Evolutionary conservation across 306 rosid species (phyloP), one percentile per base, ranked within the genome.

Genomic region (Psophocarpus tetragonolobus): DNA sequence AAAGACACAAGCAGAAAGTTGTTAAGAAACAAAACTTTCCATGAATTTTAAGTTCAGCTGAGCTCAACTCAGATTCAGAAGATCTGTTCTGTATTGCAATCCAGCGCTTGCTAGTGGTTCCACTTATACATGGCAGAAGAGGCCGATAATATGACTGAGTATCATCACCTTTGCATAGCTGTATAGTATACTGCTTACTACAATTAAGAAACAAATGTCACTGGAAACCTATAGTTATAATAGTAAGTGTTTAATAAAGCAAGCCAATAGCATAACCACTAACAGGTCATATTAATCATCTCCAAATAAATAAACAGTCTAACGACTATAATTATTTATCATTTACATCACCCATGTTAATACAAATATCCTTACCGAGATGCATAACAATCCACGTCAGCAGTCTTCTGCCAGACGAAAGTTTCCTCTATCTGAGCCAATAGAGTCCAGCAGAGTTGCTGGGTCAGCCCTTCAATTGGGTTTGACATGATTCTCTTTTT

Each of bases 341-440:
- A 69, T 48, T 56, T 18, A 26, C 29, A 72, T 47, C 61, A 71
- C 57, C 39, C 24, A 33, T 9, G 13, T 64, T 73, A 3, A 38
- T 21, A 61, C 73, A 83, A 81, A 56, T 62, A 79, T 67, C 65
- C 96, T 88, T 75, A 95, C 97, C 88, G 94, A 80, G 98, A 91
- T 63, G 83, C 76, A 78, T 96, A 88, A 81, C 99, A 96, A 69
- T 77, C 80, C 72, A 85, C 57, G 81, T 87, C 92, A 33, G 81
- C 64, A 85, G 97, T 87, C 85, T 96, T 96, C 87, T 96, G 99
- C 99, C 99, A 92, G 62, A 96, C 48, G 54, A 87, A 91, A 75
- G 97, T 91, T 82, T 93, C 97, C 76, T 96, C 96, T 76, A 91
- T 96, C 87, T 96, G 98, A 77, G 91, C 97, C 61, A 88, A 76